Evolutionary conservation across 2,329 filamentous ascomycete genomes (phyloP), one percentile per base, ranked within the genome.

Genomic region (Paraphoma chrysanthemicola): DNA sequence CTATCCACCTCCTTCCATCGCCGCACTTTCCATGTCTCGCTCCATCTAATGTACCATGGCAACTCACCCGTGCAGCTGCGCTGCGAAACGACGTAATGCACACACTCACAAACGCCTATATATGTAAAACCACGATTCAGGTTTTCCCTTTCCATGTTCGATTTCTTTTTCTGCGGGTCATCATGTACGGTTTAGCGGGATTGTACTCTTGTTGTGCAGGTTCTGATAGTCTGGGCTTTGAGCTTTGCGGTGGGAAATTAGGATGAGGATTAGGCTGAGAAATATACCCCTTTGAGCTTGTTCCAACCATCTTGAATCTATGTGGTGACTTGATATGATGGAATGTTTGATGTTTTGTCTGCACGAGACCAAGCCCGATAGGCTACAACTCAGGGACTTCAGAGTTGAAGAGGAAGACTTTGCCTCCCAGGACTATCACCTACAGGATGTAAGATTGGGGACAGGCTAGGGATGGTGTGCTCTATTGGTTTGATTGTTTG

Each of bases 241-340:
- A 51, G 41, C 36, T 41, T 31, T 51, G 41, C 48, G n/a, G 36
- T 44, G 10, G 33, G 14, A 36, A 30, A 50, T 16, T 38, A 44
- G 51, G 28, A 30, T 14, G 33, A 36, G 43, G 41, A 50, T 16
- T 38, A 44, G 51, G 28, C 36, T 49, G 42, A 49, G 41, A 48
- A 42, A 58, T 58, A 58, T 58, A 58, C 51, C 55, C 55, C 53
- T 54, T 54, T 51, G 14, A 10, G 14, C 14, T 36, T 36, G 33
- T 36, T 36, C 16, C 33, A 38, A 23, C 6, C 17, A 6, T 16
- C 10, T 48, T 30, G 30, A 23, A 48, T 30, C 5, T 48, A 10
- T 7, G 9, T 23, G 14, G 5, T 36, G 33, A 36, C 33, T 23
- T 23, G 23, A 23, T 23, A 3, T 23, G 23, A 23, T 23, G 3